Base-by-base conservation (phyloP, 202 grass and related monocot species). In the Brachypodium distachyon region DNA sequence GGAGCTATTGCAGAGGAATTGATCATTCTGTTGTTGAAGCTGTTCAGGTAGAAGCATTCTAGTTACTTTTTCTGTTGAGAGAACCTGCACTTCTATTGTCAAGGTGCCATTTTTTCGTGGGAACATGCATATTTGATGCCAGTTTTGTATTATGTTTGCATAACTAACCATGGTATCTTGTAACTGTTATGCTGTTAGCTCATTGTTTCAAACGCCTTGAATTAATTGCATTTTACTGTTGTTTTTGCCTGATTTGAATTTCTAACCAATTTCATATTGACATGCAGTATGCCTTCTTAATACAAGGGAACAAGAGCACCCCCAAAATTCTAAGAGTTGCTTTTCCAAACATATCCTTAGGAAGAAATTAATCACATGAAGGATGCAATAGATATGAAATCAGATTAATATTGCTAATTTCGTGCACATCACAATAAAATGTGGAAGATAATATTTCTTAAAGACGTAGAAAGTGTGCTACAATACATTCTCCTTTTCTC, bases 1-100 rank as follows among this genome's bases (percentile, higher is more conserved):
- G 95, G 95, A 97, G 88, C 48, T 97, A 92, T 58, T 97, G 91
- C 75, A 93, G 95, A 84, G 95, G 95, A 90, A 87, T 97, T 62
- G 95, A 97, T 77, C 73, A 90, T 88, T 88, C 85, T 77, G 61
- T 55, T 76, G 89, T 97, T 90, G 89, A 87, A 84, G 74, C 70
- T 74, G 87, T 97, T 86, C 95, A 97, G 94, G 94, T 97, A 77
- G 38, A 58, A 63, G 38, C 39, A 73, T 44, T 69, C 27, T 26
- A 50, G 10, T 66, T 29, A 18, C 37, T 63, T 36, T 4, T 73
- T 63, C 14, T 46, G 39, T 27, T 65, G 18, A 53, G 34, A 62
- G 16, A 34, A 70, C 29, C 29, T 55, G 60, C 54, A 62, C 37
- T 29, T 70, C n/a, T 77, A 31, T 63, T 76, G 22, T 43, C 50